Base-by-base conservation (phyloP, 345 rosid genomes). In the Citropsis articulata region DNA sequence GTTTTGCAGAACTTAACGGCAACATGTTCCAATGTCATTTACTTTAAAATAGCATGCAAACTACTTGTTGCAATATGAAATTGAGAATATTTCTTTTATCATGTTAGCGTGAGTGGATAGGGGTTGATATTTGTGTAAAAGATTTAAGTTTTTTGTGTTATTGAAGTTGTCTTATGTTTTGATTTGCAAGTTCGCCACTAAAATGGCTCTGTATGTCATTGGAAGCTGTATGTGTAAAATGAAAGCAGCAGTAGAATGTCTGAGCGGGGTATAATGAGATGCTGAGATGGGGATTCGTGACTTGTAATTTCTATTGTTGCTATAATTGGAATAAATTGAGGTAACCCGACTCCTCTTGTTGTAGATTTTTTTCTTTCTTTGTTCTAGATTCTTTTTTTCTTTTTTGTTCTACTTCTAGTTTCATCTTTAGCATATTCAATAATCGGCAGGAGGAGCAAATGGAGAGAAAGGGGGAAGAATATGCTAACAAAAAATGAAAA, bases 91-190 rank as follows among this genome's bases (percentile, higher is more conserved):
- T 40, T 72, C 59, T 80, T 78, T 60, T 66, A 35, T 77, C 72
- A 61, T 81, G 69, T 81, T 84, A 93, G 98, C 98, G 96, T 65
- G 98, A 93, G 86, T 93, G 99, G 99, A 95, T 90, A 97, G 98
- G 94, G 0, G 14, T 9, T 2, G 48, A 42, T 42, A 2, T 10
- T 42, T 10, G 4, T 10, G 4, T 42, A 42, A 42, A 42, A 42
- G 4, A 42, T 42, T 42, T 42, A 42, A 42, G 48, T 42, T 42
- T 8, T 42, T 42, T 42, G 4, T 42, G 48, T 42, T 9, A 42
- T 42, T 42, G 48, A 42, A 42, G 48, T 10, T 42, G 48, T 42
- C 14, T 42, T 42, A 0, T 42, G 14, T 42, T 42, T 42, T 42
- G 48, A 42, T 42, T 42, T 42, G 48, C 48, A 42, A 0, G 10